Evolutionary conservation across 1,284 basidiomycete genomes (phyloP).

Genomic region (Leccinum cinnamomeum): DNA sequence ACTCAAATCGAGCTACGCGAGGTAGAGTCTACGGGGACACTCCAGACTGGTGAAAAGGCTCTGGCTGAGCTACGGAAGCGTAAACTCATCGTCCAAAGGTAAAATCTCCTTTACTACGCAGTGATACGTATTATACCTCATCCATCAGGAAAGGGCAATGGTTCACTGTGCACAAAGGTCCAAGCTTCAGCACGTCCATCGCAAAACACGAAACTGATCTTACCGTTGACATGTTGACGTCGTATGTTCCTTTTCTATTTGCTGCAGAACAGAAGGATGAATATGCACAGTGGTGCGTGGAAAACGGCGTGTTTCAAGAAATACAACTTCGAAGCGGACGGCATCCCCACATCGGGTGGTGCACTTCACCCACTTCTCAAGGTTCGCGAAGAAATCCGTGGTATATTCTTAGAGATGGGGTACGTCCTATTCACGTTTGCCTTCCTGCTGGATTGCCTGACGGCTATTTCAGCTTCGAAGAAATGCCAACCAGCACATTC

Average conservation of each 20-base stretch:
- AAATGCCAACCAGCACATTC: conserved; percentile 98
- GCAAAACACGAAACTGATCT: conserved; percentile 95
- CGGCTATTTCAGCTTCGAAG: conserved; percentile 75
- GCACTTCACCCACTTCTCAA: conserved; percentile 96
- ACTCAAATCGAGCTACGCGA: conserved; percentile 78
- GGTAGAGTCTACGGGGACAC: conserved; percentile 70
- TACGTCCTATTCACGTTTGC: conserved; percentile 33
- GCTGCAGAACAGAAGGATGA: conserved; percentile 5
- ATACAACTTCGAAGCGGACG: conserved; percentile 99
- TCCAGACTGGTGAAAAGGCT: conserved; percentile 73
- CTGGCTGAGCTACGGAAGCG: conserved; percentile 90
- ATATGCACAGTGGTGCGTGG: conserved; percentile 74
- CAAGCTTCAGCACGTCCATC: conserved; percentile 89
- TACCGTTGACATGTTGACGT: conserved; percentile 92
- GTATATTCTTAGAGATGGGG: conserved; percentile 99
- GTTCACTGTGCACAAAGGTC: conserved; percentile 88
- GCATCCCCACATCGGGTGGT: conserved; percentile 84
- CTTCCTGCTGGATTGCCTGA: conserved; percentile 1
- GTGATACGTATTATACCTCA: background rate
- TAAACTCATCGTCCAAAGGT: conserved; percentile 81
- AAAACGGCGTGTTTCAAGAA: conserved; percentile 93
- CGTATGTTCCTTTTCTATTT: conserved; percentile 49
- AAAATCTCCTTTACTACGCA: conserved; percentile 4
- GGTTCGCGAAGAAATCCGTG: conserved; percentile 96
- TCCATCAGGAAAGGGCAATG: conserved; percentile 87